These are phyloP conservation scores for Prunus persica DNA, from an alignment of 306 rosid species.

Conservation along the genomic window DNA sequence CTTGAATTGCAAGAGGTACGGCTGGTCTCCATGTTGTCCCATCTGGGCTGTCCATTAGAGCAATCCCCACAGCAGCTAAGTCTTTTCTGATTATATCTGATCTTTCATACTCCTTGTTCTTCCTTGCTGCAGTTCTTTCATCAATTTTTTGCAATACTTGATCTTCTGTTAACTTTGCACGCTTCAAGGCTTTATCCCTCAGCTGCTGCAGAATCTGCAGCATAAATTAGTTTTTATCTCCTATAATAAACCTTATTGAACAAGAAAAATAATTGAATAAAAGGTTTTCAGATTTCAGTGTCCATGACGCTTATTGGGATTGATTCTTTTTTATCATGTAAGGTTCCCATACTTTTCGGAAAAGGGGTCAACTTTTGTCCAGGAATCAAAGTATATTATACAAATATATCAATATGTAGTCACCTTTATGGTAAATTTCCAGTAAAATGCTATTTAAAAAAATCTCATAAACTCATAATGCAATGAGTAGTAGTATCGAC, in stretches of 20 bases:
- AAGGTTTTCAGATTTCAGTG: not conserved
- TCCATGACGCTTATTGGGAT: not conserved
- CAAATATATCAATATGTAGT: not conserved
- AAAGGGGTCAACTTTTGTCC: not conserved
- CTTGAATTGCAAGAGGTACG: slow-evolving; percentile 76
- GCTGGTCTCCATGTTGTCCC: slow-evolving; percentile 94
- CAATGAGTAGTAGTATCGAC: slow-evolving; percentile 17
- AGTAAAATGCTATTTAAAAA: not conserved
- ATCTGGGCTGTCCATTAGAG: slow-evolving; percentile 84
- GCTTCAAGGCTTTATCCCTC: slow-evolving; percentile 70
- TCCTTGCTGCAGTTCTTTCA: slow-evolving; percentile 73
- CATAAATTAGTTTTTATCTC: not conserved
- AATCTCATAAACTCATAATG: not conserved
- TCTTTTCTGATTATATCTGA: slow-evolving; percentile 77
- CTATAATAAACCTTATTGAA: not conserved
- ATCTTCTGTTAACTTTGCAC: slow-evolving; percentile 73
- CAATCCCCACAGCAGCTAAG: slow-evolving; percentile 69
- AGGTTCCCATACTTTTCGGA: not conserved
- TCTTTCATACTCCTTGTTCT: slow-evolving; percentile 69
- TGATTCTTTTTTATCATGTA: not conserved
- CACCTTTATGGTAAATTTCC: not conserved
- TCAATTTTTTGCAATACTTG: slow-evolving; percentile 62
- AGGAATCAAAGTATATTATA: not conserved
- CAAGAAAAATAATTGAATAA: not conserved
- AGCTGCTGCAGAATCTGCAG: slow-evolving; percentile 74